These are phyloP conservation scores for Gonapodya sp. DNA, from an alignment of 192 early-diverging fungal species.

Conservation along the genomic window DNA sequence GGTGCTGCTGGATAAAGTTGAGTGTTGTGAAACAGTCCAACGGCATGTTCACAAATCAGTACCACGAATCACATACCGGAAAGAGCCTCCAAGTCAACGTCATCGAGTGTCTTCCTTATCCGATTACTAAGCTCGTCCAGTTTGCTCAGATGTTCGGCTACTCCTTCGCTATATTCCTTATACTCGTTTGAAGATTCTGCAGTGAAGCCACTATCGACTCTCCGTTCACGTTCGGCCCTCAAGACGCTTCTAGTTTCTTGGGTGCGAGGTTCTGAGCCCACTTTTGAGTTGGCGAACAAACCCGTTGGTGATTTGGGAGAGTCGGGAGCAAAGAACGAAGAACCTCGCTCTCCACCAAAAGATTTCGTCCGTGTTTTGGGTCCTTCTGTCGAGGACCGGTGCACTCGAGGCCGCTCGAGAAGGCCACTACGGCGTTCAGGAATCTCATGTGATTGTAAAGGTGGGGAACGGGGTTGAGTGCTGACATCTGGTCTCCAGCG, in stretches of 20 bases:
- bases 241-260: neutral
- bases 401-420: neutral
- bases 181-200: neutral
- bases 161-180: neutral
- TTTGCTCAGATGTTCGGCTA: neutral
- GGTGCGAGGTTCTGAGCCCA: no score
- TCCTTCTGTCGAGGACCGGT: neutral
- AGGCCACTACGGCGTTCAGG: neutral
- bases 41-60: neutral
- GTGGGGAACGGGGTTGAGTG: neutral
- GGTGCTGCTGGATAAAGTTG: neutral
- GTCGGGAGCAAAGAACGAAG: neutral
- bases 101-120: neutral
- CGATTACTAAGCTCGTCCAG: neutral
- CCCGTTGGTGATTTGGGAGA: neutral
- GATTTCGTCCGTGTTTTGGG: neutral
- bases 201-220: neutral
- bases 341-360: neutral
- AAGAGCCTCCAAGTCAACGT: neutral
- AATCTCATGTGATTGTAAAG: neutral
- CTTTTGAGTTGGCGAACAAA: neutral
- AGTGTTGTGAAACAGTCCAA: neutral
- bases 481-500: neutral
- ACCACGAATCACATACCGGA: neutral
- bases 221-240: neutral